Percentiles rank a stretch among this genome's conserved stretches.
Evolutionary conservation across 352 stramenopile species (phyloP).

Genomic region (Globisporangium abappressorium): DNA sequence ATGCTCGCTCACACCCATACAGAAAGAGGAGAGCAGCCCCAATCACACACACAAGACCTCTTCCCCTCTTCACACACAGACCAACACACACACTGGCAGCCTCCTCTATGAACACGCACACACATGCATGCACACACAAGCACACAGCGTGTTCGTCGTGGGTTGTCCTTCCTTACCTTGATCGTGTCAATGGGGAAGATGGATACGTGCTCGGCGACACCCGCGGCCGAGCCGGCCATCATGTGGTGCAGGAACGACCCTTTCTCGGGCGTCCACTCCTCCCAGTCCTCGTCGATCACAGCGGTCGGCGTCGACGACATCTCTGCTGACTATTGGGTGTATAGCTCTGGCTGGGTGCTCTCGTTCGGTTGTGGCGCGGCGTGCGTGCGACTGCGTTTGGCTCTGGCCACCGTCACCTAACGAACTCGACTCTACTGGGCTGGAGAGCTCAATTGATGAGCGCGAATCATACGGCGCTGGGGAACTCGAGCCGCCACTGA

Average conservation of each 20-base stretch:
- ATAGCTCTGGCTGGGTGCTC: neutral
- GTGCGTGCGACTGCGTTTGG: neutral
- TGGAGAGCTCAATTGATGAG: slow-evolving; percentile 4
- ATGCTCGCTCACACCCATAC: neutral
- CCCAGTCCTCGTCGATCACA: slow-evolving; percentile 84
- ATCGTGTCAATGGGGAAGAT: slow-evolving; percentile 96
- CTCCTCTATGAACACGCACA: neutral
- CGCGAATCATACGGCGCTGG: slow-evolving; percentile 3
- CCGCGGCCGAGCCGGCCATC: slow-evolving; percentile 92
- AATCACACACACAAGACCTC: neutral
- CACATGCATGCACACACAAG: neutral
- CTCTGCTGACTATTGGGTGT: neutral
- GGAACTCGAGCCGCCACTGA: neutral
- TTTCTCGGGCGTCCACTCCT: slow-evolving; percentile 92
- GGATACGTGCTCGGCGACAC: slow-evolving; percentile 96
- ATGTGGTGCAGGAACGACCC: slow-evolving; percentile 95
- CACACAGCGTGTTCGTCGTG: neutral
- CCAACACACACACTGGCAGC: neutral
- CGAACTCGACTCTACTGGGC: neutral
- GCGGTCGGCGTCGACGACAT: slow-evolving; percentile 9
- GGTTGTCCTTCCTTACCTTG: slow-evolving; percentile 41
- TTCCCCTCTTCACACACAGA: neutral
- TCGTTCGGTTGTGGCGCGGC: neutral
- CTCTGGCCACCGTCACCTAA: neutral
- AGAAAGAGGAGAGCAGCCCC: neutral